Percentiles rank a stretch among this genome's conserved stretches.
Conservation (phyloP, 139 green algal genomes). For the Tetradesmus lagerheimii region DNA sequence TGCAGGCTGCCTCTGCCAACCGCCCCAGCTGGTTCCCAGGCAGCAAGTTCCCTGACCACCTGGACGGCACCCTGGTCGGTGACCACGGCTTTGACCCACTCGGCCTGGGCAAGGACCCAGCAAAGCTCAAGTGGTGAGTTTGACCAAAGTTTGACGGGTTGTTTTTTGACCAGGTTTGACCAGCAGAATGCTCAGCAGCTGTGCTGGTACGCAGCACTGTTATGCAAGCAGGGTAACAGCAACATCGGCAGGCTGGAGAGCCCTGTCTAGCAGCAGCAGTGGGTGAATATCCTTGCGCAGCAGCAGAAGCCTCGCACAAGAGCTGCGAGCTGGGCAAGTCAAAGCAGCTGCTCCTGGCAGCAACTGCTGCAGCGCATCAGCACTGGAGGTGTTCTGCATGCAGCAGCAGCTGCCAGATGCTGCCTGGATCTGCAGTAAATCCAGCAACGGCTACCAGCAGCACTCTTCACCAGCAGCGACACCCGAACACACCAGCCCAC, state of each 20-base stretch:
- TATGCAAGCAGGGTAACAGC: neutral
- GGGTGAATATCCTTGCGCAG: neutral
- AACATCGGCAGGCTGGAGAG: neutral
- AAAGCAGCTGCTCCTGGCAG: no score
- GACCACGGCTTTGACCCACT: constrained; percentile 87
- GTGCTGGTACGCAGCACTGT: neutral
- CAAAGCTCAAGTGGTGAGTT: constrained; percentile 74
- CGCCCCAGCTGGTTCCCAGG: constrained; percentile 60
- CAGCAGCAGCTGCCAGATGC: constrained; percentile 1
- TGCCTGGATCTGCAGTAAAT: neutral
- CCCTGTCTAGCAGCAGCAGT: neutral
- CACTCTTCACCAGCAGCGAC: neutral
- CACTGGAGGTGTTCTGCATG: neutral
- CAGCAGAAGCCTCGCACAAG: neutral
- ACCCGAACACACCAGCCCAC: no score
- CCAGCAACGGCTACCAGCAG: neutral
- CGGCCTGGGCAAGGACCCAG: constrained; percentile 77
- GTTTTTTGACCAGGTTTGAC: neutral
- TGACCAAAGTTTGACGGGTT: neutral
- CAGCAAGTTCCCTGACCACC: constrained; percentile 50
- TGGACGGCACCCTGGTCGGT: constrained; percentile 63
- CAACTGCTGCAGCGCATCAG: no score
- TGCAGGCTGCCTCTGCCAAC: constrained; percentile 45
- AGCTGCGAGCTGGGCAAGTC: neutral
- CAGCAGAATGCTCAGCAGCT: neutral